These are phyloP conservation scores for Neopestalotiopsis sp. DNA, from an alignment of 2,329 filamentous ascomycete genomes.

Conservation along the genomic window DNA sequence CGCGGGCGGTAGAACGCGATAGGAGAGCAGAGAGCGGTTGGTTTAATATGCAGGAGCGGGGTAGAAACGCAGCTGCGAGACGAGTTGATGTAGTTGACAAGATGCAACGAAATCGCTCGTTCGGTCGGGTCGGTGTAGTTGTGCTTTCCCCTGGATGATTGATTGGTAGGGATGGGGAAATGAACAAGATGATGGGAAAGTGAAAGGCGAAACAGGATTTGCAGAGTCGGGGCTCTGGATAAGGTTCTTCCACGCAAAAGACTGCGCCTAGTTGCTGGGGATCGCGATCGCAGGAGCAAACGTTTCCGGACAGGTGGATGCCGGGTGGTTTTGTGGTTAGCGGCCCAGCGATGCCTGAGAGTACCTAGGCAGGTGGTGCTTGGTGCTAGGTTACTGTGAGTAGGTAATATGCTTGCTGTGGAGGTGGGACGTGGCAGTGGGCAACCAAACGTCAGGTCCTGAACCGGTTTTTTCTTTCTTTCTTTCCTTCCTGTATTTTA, in stretches of 20 bases:
- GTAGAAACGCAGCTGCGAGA: conserved; percentile 3
- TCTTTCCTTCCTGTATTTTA: background rate
- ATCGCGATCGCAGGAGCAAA: conserved; percentile 15
- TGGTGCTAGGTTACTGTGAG: background rate
- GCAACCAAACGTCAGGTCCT: background rate
- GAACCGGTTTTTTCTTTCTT: background rate
- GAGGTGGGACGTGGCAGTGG: background rate
- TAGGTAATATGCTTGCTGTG: background rate
- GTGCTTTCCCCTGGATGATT: background rate
- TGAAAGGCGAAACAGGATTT: conserved; percentile 17
- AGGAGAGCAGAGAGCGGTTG: background rate
- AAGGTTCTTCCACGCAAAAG: conserved; percentile 18
- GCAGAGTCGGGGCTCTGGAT: conserved; percentile 12
- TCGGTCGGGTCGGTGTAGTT: background rate
- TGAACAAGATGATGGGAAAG: conserved; percentile 16
- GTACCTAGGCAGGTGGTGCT: background rate
- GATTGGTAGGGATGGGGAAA: conserved; percentile 15
- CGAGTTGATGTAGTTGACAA: background rate
- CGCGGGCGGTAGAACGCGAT: background rate
- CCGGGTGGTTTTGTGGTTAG: conserved; percentile 12
- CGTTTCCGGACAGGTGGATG: conserved; percentile 15
- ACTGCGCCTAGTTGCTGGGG: conserved; percentile 1
- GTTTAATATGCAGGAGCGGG: conserved; percentile 6
- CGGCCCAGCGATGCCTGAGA: background rate
- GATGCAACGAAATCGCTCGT: background rate